phyloP scores from a whole-genome alignment of 495 filamentous ascomycete genomes.

The Friedmanniomyces simplex region DNA sequence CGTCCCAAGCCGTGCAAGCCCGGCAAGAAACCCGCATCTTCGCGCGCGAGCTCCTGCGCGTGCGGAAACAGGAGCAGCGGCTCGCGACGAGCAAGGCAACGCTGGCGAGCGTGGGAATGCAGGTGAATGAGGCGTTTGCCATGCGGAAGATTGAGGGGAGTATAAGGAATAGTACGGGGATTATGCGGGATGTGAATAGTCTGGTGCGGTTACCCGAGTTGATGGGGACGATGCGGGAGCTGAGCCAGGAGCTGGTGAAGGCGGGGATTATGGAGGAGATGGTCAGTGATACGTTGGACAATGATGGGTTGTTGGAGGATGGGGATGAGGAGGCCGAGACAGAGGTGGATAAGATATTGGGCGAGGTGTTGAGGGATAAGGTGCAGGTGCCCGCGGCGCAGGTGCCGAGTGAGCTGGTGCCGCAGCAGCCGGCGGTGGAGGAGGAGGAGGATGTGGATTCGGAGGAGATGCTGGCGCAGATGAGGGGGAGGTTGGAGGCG shows the following conservation, averaged over 20 bases:
- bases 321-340: conserved; percentile 81
- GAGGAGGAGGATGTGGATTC: conserved; percentile 71
- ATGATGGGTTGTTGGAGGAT: conserved; percentile 57
- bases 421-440: conserved; percentile 39
- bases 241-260: conserved; percentile 78
- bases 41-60: conserved; percentile 75
- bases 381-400: conserved; percentile 51
- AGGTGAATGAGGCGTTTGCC: conserved; percentile 93
- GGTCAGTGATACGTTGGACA: conserved; percentile 76
- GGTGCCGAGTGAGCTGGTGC: conserved; percentile 32
- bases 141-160: conserved; percentile 94
- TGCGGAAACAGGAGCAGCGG: conserved; percentile 61
- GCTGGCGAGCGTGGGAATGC: conserved; percentile 90
- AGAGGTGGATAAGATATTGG: conserved; percentile 86
- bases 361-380: conserved; percentile 76
- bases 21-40: conserved; percentile 70
- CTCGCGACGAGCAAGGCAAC: conserved; percentile 82
- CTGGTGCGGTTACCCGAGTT: conserved; percentile 78
- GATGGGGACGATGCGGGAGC: conserved; percentile 78
- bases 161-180: conserved; percentile 72
- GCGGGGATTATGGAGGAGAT: conserved; percentile 98
- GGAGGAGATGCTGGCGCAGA: conserved; percentile 80
- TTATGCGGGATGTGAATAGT: conserved; percentile 95
- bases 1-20: conserved; percentile 63
- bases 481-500: conserved; percentile 83